phyloP scores from a whole-genome alignment of 108 stramenopile species.

The Bacterosira constricta region DNA sequence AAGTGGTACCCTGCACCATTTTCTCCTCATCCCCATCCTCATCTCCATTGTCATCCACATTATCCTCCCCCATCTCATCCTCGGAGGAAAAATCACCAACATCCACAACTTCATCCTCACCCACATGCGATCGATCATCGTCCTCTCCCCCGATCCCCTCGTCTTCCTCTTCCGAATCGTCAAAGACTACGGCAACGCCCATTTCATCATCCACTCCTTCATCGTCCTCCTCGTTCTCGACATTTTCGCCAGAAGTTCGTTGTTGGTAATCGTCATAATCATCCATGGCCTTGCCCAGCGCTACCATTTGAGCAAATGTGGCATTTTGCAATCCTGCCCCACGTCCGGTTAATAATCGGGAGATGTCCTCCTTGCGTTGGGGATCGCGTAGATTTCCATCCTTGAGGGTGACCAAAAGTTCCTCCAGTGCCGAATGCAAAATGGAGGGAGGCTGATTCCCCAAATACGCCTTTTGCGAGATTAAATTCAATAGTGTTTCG shows the following conservation, averaged over 20 bases:
- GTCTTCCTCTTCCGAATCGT: conserved; percentile 91
- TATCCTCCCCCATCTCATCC: conserved; percentile 72
- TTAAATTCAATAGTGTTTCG: conserved; percentile 75
- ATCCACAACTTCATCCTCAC: conserved; percentile 83
- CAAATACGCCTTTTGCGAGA: conserved; percentile 63
- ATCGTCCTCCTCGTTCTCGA: conserved; percentile 29
- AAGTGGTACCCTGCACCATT: conserved; percentile 16
- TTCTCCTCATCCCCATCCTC: conserved; percentile 49
- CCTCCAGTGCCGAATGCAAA: conserved; percentile 92
- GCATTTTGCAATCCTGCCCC: conserved; percentile 61
- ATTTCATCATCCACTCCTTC: conserved; percentile 90
- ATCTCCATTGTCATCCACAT: conserved; percentile 59
- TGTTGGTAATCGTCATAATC: conserved; percentile 83
- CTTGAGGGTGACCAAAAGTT: conserved; percentile 85
- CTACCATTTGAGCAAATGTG: conserved; percentile 79
- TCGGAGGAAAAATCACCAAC: conserved; percentile 74
- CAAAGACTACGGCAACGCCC: conserved; percentile 98
- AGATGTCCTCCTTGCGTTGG: conserved; percentile 75
- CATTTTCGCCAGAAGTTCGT: conserved; percentile 29
- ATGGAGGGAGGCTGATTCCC: conserved; percentile 93
- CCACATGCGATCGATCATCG: conserved; percentile 75
- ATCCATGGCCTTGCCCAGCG: conserved; percentile 86
- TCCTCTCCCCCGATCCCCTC: conserved; percentile 60
- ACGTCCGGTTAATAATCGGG: conserved; percentile 78
- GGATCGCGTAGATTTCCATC: conserved; percentile 81